phyloP scores from a whole-genome alignment of 345 rosid genomes.

The Pugionium cornutum region DNA sequence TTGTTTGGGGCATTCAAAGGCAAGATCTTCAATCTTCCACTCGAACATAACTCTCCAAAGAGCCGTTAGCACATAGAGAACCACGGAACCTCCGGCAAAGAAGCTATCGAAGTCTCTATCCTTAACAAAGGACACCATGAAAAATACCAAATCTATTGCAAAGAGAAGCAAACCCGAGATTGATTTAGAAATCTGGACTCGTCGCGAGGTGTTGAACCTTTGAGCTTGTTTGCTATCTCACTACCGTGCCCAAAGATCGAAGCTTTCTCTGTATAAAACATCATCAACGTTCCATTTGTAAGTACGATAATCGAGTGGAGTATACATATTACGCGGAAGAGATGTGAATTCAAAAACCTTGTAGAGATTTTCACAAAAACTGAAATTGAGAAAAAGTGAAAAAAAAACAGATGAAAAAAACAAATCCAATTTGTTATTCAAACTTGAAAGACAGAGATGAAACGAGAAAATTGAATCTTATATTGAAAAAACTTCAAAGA shows the following conservation, averaged over 20 bases:
- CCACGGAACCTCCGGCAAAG: constrained; percentile 49
- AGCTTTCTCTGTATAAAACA: constrained; percentile 57
- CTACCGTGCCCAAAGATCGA: too few species aligned
- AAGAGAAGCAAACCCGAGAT: constrained; percentile 90
- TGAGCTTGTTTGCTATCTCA: too few species aligned
- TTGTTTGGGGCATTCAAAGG: constrained; percentile 64
- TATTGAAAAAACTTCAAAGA: too few species aligned
- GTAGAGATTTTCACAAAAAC: background rate
- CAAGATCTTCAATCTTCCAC: constrained; percentile 37
- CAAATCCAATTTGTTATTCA: background rate
- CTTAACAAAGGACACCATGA: constrained; percentile 84
- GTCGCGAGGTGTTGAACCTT: constrained; percentile 86
- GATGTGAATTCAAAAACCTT: constrained; percentile 40
- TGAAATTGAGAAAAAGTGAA: background rate
- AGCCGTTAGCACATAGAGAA: constrained; percentile 51
- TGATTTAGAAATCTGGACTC: constrained; percentile 82
- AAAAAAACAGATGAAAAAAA: background rate
- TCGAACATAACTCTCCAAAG: constrained; percentile 69
- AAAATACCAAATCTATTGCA: constrained; percentile 62
- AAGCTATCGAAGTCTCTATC: constrained; percentile 80
- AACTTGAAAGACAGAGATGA: background rate
- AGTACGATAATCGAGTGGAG: constrained; percentile 58
- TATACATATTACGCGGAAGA: constrained; percentile 29
- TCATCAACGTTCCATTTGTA: constrained; percentile 69
- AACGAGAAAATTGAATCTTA: constrained; percentile 1